Evolutionary conservation across 805 yeast genomes (phyloP).

Genomic region (Suhomyces sp.): DNA sequence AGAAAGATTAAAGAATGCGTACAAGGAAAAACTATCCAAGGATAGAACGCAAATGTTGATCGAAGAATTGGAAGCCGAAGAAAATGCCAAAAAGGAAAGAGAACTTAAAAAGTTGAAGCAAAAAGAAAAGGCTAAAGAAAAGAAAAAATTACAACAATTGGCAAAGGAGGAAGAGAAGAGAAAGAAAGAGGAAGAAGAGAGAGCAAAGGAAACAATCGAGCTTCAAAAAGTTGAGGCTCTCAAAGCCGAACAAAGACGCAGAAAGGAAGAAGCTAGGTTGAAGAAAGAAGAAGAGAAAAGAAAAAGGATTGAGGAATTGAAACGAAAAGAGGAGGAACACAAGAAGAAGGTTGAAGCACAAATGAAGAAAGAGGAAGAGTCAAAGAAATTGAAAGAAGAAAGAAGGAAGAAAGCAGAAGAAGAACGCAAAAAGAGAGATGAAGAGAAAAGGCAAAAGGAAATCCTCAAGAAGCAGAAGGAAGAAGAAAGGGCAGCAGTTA

Average conservation of each 20-base stretch:
- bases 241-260: slow-evolving; percentile 37
- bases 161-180: slow-evolving; percentile 63
- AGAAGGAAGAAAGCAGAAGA: slow-evolving; percentile 24
- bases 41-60: slow-evolving; percentile 63
- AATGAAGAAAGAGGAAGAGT: slow-evolving; percentile 29
- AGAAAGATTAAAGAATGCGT: slow-evolving; percentile 70
- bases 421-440: slow-evolving; percentile 23
- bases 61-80: slow-evolving; percentile 71
- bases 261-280: slow-evolving; percentile 37
- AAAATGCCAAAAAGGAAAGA: slow-evolving; percentile 58
- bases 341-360: slow-evolving; percentile 30
- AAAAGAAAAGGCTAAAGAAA: slow-evolving; percentile 69
- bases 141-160: slow-evolving; percentile 58
- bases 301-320: slow-evolving; percentile 39
- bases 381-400: slow-evolving; percentile 25
- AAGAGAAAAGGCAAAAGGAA: slow-evolving; percentile 22
- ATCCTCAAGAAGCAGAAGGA: slow-evolving; percentile 10
- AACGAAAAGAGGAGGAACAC: slow-evolving; percentile 33
- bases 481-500: slow-evolving; percentile 11
- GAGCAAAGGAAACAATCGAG: slow-evolving; percentile 32
- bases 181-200: slow-evolving; percentile 54
- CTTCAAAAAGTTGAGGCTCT: slow-evolving; percentile 33
- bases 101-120: slow-evolving; percentile 65
- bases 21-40: slow-evolving; percentile 76
- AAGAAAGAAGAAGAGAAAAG: slow-evolving; percentile 50